These are phyloP conservation scores for Sanghuangporus weigelae DNA, from an alignment of 1,284 basidiomycete genomes.

Conservation along the genomic window DNA sequence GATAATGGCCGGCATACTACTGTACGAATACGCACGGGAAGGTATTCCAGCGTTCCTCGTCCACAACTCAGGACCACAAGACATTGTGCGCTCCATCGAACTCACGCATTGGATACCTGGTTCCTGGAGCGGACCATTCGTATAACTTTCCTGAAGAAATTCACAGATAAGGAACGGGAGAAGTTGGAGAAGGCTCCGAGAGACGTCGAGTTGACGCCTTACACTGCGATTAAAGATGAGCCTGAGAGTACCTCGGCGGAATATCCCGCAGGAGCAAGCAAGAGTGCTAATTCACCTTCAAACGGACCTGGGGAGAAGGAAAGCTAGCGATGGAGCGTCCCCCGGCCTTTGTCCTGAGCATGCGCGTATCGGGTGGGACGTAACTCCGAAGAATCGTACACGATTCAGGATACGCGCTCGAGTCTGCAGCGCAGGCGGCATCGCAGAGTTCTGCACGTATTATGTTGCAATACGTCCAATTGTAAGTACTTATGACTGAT, in stretches of 20 bases:
- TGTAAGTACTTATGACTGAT: too few relatives aligned
- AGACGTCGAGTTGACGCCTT: slow-evolving; percentile 31
- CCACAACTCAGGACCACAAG: slow-evolving; percentile 80
- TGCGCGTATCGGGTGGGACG: slow-evolving; percentile 95
- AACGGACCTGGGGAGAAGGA: slow-evolving; percentile 26
- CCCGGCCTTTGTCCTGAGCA: slow-evolving; percentile 79
- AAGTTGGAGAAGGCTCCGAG: slow-evolving; percentile 64
- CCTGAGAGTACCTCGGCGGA: slow-evolving; percentile 29
- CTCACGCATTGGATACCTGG: slow-evolving; percentile 69
- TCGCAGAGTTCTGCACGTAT: too few relatives aligned
- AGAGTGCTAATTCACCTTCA: neutral
- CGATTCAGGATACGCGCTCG: slow-evolving; percentile 79
- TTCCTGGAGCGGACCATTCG: slow-evolving; percentile 48
- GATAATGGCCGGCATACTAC: slow-evolving; percentile 95
- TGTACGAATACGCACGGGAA: slow-evolving; percentile 95
- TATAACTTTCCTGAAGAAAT: slow-evolving; percentile 71
- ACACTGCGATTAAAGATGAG: slow-evolving; percentile 28
- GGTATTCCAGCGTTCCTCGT: slow-evolving; percentile 86
- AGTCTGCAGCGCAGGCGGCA: slow-evolving; percentile 87
- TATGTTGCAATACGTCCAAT: too few relatives aligned
- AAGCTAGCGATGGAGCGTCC: slow-evolving; percentile 40
- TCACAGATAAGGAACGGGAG: slow-evolving; percentile 64
- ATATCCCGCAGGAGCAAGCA: slow-evolving; percentile 24
- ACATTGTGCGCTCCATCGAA: slow-evolving; percentile 77
- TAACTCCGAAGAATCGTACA: slow-evolving; percentile 92